Conservation (phyloP, 2,329 filamentous ascomycete genomes). For the Fusarium transvaalense region DNA sequence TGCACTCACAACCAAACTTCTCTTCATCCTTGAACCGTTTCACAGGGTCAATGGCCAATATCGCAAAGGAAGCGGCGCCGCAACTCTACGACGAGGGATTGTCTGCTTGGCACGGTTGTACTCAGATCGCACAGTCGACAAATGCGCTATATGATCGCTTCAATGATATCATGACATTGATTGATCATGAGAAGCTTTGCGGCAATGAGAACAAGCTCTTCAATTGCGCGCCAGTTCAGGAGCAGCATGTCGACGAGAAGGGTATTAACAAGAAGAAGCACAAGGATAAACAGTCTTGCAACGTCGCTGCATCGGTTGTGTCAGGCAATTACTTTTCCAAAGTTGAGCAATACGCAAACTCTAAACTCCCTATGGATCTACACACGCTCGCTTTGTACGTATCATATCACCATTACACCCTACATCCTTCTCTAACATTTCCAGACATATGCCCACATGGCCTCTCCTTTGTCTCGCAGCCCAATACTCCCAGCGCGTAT, state of each 20-base stretch:
- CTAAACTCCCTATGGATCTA: conserved; percentile 75
- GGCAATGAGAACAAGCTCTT: conserved; percentile 69
- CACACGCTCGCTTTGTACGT: conserved; percentile 75
- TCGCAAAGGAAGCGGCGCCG: conserved; percentile 57
- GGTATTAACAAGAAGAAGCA: conserved; percentile 32
- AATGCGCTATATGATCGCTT: conserved; percentile 71
- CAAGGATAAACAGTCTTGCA: conserved; percentile 34
- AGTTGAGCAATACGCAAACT: conserved; percentile 83
- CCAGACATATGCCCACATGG: conserved; percentile 78
- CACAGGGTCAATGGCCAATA: conserved; percentile 57
- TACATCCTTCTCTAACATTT: background rate
- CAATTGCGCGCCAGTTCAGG: conserved; percentile 47
- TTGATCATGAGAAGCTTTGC: conserved; percentile 71
- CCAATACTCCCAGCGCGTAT: conserved; percentile 80
- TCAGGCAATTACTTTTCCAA: conserved; percentile 77
- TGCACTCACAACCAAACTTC: conserved; percentile 27
- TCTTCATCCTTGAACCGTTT: conserved; percentile 51
- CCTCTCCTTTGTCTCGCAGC: conserved; percentile 83
- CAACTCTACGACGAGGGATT: conserved; percentile 60
- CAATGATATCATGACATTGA: conserved; percentile 76
- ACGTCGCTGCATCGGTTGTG: conserved; percentile 44
- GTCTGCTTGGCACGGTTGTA: conserved; percentile 56
- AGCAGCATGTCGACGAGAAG: conserved; percentile 12
- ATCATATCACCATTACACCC: conserved; percentile 2
- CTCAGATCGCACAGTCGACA: conserved; percentile 60